These are phyloP conservation scores for Phytophthora constricta DNA, from an alignment of 352 stramenopile species.

Conservation along the genomic window DNA sequence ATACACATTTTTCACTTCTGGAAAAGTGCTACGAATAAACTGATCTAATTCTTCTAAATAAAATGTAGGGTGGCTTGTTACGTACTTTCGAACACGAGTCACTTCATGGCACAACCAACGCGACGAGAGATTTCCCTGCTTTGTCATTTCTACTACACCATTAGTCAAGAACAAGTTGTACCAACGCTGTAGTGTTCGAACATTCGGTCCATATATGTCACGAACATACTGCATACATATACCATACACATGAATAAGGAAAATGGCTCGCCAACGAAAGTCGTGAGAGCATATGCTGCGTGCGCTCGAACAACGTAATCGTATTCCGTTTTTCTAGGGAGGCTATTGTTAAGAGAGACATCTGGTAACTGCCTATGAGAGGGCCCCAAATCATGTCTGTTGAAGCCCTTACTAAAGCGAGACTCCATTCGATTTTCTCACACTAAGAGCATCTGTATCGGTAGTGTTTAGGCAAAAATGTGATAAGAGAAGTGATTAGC, in stretches of 20 bases:
- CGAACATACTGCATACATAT: slow-evolving; percentile 12
- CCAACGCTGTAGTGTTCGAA: slow-evolving; percentile 4
- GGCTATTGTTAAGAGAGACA: no score
- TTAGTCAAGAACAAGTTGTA: slow-evolving; percentile 11
- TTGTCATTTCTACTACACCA: not conserved
- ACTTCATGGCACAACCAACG: slow-evolving; percentile 8
- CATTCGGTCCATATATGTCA: slow-evolving; percentile 12
- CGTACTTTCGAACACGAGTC: slow-evolving; percentile 1
- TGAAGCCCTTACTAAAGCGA: no score
- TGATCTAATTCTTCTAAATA: slow-evolving; percentile 18
- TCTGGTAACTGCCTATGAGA: no score
- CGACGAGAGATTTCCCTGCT: not conserved
- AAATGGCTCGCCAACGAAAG: slow-evolving; percentile 5
- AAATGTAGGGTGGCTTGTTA: slow-evolving; percentile 11
- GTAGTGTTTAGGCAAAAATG: no score
- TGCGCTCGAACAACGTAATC: not conserved
- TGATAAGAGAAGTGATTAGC: no score
- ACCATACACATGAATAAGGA: slow-evolving; percentile 20
- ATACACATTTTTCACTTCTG: slow-evolving; percentile 12
- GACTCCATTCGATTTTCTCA: no score
- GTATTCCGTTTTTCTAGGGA: no score
- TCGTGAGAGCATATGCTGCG: slow-evolving; percentile 12
- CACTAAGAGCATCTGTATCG: no score
- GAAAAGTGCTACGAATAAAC: slow-evolving; percentile 3
- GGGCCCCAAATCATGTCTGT: no score